A percentile compares a stretch with the other conserved stretches of the same genome.
These are phyloP conservation scores for Parasarocladium wereldwijsianum DNA, from an alignment of 2,329 filamentous ascomycete genomes.

Conservation along the genomic window DNA sequence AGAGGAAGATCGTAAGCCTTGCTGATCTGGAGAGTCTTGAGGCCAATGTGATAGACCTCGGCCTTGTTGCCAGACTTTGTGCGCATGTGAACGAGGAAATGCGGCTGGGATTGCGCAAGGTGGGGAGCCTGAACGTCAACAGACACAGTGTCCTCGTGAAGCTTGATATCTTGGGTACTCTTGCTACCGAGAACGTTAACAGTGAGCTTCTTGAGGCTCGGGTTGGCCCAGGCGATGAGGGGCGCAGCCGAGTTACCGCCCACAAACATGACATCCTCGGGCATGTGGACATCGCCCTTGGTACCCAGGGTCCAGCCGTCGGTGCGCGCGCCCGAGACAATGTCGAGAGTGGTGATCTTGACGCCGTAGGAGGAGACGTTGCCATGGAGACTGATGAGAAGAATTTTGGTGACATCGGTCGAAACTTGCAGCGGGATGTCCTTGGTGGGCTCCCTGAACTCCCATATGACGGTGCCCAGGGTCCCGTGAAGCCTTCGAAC, in stretches of 20 bases:
- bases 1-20: slow-evolving; percentile 71
- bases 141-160: slow-evolving; percentile 29
- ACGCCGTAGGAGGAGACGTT: slow-evolving; percentile 57
- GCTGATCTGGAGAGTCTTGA: slow-evolving; percentile 52
- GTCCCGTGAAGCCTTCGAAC: slow-evolving; percentile 60
- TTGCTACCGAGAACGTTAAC: slow-evolving; percentile 56
- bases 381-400: slow-evolving; percentile 63
- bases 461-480: slow-evolving; percentile 66
- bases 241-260: slow-evolving; percentile 63
- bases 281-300: slow-evolving; percentile 55
- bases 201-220: slow-evolving; percentile 44
- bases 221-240: slow-evolving; percentile 62
- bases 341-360: slow-evolving; percentile 61
- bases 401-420: slow-evolving; percentile 55
- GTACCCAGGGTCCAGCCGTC: slow-evolving; percentile 59
- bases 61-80: slow-evolving; percentile 61
- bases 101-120: slow-evolving; percentile 54
- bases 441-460: slow-evolving; percentile 52
- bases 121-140: slow-evolving; percentile 63
- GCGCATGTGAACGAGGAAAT: slow-evolving; percentile 75
- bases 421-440: slow-evolving; percentile 64
- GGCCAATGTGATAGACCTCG: slow-evolving; percentile 71
- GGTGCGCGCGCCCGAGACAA: slow-evolving; percentile 53
- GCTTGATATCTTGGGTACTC: slow-evolving; percentile 36
- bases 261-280: slow-evolving; percentile 56